Base-by-base conservation (phyloP, 106 monocot genomes). In the Phalaenopsis equestris region DNA sequence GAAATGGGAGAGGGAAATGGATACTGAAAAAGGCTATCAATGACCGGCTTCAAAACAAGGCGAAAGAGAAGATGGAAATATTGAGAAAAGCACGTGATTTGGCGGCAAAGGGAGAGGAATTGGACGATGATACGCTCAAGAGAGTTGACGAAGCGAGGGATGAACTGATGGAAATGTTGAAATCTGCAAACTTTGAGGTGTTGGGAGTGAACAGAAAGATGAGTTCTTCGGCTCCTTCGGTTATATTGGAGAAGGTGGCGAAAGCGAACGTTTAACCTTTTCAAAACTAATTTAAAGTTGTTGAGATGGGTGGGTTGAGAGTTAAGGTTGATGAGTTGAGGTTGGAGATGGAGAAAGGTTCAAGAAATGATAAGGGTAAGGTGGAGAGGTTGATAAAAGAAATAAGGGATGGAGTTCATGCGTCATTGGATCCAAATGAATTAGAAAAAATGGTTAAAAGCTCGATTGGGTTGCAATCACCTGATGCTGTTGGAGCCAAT, bases 1-100 rank as follows among this genome's bases (percentile, higher is more conserved):
- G n/a, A n/a, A n/a, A n/a, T n/a, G n/a, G n/a, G 48, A 48, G 7
- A 48, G 48, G 80, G 82, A 24, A 87, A 91, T n/a, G n/a, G 86
- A 89, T 45, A 49, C 78, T 94, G 83, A 88, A 90, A 87, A 89
- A 83, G 80, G 89, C 86, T 83, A 85, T 94, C 43, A 94, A 94
- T 78, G 84, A 84, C 75, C 85, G 83, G 70, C 82, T 94, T 21
- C 83, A 82, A 73, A 86, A 76, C 38, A 64, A 85, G 73, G 79
- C 85, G 42, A 87, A 83, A 78, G 87, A 79, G 42, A 89, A 85
- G 77, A 79, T 85, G 78, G 86, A 85, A 11, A 80, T 90, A 43
- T 52, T 92, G 83, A 89, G 67, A 73, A 89, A 39, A 65, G 87
- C 90, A 61, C 85, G 89, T 5, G 79, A 87, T 10, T 82, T 52